Conservation (phyloP, 2,329 filamentous ascomycete species). For the Blumeria graminis region DNA sequence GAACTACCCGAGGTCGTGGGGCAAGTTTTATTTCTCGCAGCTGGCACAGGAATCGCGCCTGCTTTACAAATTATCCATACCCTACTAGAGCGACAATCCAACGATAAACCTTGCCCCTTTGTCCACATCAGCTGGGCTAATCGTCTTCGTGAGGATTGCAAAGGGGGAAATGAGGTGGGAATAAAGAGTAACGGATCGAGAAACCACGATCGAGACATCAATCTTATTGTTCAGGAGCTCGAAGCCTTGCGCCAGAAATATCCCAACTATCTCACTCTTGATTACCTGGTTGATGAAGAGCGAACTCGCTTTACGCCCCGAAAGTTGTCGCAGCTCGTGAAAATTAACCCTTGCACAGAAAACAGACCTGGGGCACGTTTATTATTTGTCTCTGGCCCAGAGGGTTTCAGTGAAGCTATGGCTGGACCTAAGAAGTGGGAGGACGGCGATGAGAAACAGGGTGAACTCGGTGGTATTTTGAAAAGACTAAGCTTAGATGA, state of each 20-base stretch:
- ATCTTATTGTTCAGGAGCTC: constrained; percentile 33
- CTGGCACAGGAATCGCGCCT: constrained; percentile 78
- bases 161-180: constrained; percentile 19
- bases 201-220: neutral
- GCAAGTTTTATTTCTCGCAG: constrained; percentile 58
- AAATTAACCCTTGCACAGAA: constrained; percentile 5
- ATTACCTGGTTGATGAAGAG: constrained; percentile 69
- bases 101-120: constrained; percentile 15
- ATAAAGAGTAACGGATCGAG: neutral
- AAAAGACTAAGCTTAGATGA: constrained; percentile 24
- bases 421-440: constrained; percentile 61
- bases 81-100: constrained; percentile 22
- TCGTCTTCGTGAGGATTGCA: constrained; percentile 38
- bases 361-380: constrained; percentile 24
- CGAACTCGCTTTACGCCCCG: constrained; percentile 34
- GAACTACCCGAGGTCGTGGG: constrained; percentile 28
- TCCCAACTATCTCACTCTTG: constrained; percentile 32
- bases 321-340: constrained; percentile 20
- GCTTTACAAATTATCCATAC: constrained; percentile 58
- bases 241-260: constrained; percentile 33
- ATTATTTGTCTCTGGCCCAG: constrained; percentile 71
- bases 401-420: constrained; percentile 64
- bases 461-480: constrained; percentile 44
- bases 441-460: constrained; percentile 49
- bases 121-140: constrained; percentile 72